A percentile compares a stretch with the other conserved stretches of the same genome.
Conservation (phyloP, 1,284 basidiomycete genomes). For the Puccinia hordei region DNA sequence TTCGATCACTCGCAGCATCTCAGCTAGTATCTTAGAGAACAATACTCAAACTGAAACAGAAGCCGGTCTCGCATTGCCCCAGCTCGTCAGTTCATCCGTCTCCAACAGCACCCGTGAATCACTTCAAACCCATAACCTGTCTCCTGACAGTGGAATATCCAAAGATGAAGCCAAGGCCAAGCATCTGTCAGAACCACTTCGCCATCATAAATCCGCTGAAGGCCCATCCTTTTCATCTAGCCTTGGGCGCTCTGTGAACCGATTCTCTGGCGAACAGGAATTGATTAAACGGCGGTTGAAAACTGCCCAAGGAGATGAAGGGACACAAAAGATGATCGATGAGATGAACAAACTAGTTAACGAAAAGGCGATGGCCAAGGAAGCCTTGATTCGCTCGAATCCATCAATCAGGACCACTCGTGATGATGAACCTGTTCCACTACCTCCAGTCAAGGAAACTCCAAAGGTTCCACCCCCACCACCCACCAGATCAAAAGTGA, state of each 20-base stretch:
- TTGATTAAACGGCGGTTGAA: slow-evolving; percentile 31
- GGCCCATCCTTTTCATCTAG: slow-evolving; percentile 16
- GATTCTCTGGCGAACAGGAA: slow-evolving; percentile 46
- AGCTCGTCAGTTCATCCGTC: neutral
- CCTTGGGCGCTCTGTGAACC: slow-evolving; percentile 32
- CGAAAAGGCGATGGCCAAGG: slow-evolving; percentile 41
- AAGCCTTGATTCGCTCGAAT: slow-evolving; percentile 24
- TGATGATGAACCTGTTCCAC: neutral
- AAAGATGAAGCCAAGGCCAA: neutral
- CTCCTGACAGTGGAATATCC: neutral
- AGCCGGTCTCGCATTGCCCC: neutral
- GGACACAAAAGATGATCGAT: slow-evolving; percentile 33
- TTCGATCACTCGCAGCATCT: neutral
- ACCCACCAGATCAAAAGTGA: slow-evolving; percentile 48
- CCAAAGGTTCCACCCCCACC: slow-evolving; percentile 23
- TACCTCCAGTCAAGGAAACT: slow-evolving; percentile 25
- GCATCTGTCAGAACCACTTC: neutral
- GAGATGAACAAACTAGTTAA: slow-evolving; percentile 38
- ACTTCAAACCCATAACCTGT: neutral
- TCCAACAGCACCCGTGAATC: neutral
- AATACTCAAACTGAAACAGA: neutral
- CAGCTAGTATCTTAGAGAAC: neutral
- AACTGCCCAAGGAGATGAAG: slow-evolving; percentile 21
- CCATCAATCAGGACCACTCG: slow-evolving; percentile 6
- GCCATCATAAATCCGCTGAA: neutral